phyloP scores from a whole-genome alignment of 2,329 filamentous ascomycete genomes.

The Pseudogymnoascus pannorum region DNA sequence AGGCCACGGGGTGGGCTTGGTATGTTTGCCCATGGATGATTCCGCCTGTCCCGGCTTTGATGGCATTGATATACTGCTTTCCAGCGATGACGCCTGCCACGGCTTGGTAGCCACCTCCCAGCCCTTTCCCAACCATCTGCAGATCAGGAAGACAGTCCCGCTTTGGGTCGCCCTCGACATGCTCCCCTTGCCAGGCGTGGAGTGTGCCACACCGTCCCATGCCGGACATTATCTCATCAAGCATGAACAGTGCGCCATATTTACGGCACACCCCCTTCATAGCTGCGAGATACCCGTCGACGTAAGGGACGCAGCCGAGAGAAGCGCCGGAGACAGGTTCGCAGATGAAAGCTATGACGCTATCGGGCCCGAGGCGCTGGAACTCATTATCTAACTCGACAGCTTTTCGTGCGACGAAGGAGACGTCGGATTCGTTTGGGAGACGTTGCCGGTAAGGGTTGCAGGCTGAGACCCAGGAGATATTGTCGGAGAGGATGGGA shows the following conservation, averaged over 20 bases:
- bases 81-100: conserved; percentile 54
- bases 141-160: conserved; percentile 47
- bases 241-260: conserved; percentile 65
- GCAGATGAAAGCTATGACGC: conserved; percentile 57
- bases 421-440: conserved; percentile 41
- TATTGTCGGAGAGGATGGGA: conserved; percentile 46
- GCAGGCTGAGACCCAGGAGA: conserved; percentile 54
- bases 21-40: conserved; percentile 45
- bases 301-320: conserved; percentile 60
- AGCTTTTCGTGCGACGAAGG: conserved; percentile 51
- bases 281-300: conserved; percentile 61
- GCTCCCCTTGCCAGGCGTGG: conserved; percentile 49
- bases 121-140: conserved; percentile 58
- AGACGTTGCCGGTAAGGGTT: conserved; percentile 53
- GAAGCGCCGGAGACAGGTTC: conserved; percentile 64
- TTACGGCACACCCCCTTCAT: conserved; percentile 62
- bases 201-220: conserved; percentile 46
- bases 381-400: conserved; percentile 58
- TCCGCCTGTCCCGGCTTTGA: conserved; percentile 15
- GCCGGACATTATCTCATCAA: conserved; percentile 66
- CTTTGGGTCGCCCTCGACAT: conserved; percentile 23
- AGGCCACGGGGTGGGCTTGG: conserved; percentile 52
- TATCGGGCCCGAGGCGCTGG: conserved; percentile 50
- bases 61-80: conserved; percentile 40
- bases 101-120: conserved; percentile 56